Base-by-base conservation (phyloP, 257 asterid genomes). In the Fraxinus americana region DNA sequence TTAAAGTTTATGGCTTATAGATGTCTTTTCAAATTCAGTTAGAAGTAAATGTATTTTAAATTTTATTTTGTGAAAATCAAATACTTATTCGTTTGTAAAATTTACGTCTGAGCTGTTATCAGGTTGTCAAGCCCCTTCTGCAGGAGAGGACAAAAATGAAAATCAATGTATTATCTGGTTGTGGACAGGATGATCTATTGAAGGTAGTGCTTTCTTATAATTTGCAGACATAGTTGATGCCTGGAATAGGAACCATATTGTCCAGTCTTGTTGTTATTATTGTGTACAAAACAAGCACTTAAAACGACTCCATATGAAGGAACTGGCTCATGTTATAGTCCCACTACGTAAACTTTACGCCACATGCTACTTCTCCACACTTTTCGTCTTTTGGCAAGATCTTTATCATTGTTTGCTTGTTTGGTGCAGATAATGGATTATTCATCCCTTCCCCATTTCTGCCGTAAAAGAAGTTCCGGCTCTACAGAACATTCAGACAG, bases 111-210 rank as follows among this genome's bases (percentile, higher is more conserved):
- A 45, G 21, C 59, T 79, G 36, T 82, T 79, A 76, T 80, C 87
- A 92, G 97, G 96, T 89, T 65, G 92, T 92, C 71, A 90, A 86
- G 86, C 96, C 97, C 75, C 97, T 92, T 75, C 88, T 92, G 45
- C 96, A 92, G 71, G 96, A 92, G 89, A 89, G 95, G 80, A 92
- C 96, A 21, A 85, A 85, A 79, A 83, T 65, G 82, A 90, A 90
- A 81, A 80, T 92, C 48, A 82, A 86, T 59, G 96, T 92, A 54
- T 79, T 92, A 73, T 83, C 96, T 45, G 97, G 96, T 41, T 81
- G 89, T 54, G 97, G 96, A 78, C 88, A 87, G 75, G 96, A 92
- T 52, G 96, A 92, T 35, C 80, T 91, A 12, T 75, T 91, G 86
- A 91, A 91, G 94, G 97, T 91, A 82, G 66, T 76, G 68, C 30